These are phyloP conservation scores for Takakia lepidozioides DNA, from an alignment of 225 moss, liverwort and hornwort species.

Conservation along the genomic window DNA sequence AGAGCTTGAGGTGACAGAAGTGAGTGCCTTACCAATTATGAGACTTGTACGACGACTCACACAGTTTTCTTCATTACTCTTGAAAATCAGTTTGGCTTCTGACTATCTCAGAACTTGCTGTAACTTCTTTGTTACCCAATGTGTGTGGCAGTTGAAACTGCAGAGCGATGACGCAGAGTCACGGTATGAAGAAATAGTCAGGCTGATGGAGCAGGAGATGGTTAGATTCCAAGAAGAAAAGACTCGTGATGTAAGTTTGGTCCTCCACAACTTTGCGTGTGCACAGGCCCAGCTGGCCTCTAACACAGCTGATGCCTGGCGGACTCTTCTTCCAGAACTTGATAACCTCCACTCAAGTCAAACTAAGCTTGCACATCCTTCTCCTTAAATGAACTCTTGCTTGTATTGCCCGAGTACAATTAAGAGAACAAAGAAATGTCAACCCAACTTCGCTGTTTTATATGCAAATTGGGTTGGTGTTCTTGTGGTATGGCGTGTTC, in stretches of 20 bases:
- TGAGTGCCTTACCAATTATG: slow-evolving; percentile 19
- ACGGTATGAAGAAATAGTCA: slow-evolving; percentile 73
- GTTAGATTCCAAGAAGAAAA: slow-evolving; percentile 87
- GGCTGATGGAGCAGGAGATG: slow-evolving; percentile 81
- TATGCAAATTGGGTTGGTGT: too few species aligned
- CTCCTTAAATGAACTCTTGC: too few species aligned
- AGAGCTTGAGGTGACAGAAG: slow-evolving; percentile 78
- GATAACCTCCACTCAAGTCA: slow-evolving; percentile 12
- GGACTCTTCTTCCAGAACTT: slow-evolving; percentile 69
- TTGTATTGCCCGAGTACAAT: too few species aligned
- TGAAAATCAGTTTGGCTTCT: too few species aligned
- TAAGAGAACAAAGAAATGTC: too few species aligned
- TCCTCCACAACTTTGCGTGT: slow-evolving; percentile 80
- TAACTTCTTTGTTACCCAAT: too few species aligned
- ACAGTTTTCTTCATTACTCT: too few species aligned
- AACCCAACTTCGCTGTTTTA: too few species aligned
- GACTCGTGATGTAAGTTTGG: slow-evolving; percentile 74
- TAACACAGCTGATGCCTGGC: slow-evolving; percentile 84
- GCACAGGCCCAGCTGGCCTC: slow-evolving; percentile 78
- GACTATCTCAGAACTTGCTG: too few species aligned
- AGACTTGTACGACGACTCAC: too few species aligned
- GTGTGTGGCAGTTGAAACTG: slow-evolving; percentile 55
- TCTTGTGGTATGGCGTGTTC: too few species aligned
- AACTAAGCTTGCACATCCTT: too few species aligned
- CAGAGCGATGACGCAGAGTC: slow-evolving; percentile 70